Base-by-base conservation (phyloP, 2,329 filamentous ascomycete genomes). In the Clathrospora elynae region DNA sequence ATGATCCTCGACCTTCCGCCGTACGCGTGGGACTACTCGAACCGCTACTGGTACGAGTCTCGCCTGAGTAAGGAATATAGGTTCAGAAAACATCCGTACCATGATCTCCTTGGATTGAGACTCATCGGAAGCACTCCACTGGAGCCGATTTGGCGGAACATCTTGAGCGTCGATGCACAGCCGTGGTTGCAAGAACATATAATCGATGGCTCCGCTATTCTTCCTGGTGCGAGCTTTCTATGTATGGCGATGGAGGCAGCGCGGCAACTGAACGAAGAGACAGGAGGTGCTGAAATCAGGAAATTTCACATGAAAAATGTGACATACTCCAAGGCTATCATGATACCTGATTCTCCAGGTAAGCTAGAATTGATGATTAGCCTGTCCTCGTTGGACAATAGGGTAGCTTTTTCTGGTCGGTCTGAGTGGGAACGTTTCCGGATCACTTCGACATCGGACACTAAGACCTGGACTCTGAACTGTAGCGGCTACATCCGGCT, bases 1-100 rank as follows among this genome's bases (percentile, higher is more conserved):
- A n/a, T n/a, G n/a, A n/a, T n/a, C n/a, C n/a, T n/a, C n/a, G 25
- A 37, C 14, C 55, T 67, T 0, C 63, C 65, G 3, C 36, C 39
- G 2, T 70, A 68, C 26, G 43, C 52, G 5, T 70, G 60, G 55
- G 57, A 67, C 38, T 58, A 68, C 41, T 39, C 48, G 10, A 51
- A 45, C 12, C 26, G 36, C 8, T 60, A 55, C 40, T 67, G 61
- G 61, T 31, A 40, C n/a, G 52, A 57, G 33, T 22, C 35, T 5
- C 38, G 49, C 3, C 9, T 48, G 12, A 46, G 37, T 17, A 39
- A 34, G 20, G 35, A 35, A 1, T 34, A 28, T 23, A 32, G 51
- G 11, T 40, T 53, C 18, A 38, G 49, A 5, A 24, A 41, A 14
- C 20, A 46, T 19, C 37, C 49, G 7, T 22, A 32, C 10, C 38